Conservation (phyloP, 2,329 filamentous ascomycete species). For the Hysterium pulicare region DNA sequence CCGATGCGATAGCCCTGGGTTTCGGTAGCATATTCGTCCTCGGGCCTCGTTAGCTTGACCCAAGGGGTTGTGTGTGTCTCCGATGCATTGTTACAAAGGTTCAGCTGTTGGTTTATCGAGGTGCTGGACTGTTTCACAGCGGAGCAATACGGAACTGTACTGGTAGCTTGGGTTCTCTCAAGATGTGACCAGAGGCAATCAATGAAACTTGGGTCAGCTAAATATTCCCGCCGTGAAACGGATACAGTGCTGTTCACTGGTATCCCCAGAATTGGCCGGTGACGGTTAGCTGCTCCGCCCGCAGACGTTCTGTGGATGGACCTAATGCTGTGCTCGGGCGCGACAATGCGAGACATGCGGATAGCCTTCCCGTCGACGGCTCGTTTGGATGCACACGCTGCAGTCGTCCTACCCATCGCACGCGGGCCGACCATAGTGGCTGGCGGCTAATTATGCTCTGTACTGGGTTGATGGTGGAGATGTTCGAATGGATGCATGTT, state of each 20-base stretch:
- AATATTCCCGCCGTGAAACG: not conserved
- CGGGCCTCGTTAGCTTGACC: not conserved
- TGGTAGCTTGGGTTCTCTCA: not conserved
- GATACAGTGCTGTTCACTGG: not conserved
- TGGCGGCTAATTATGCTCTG: too few species aligned
- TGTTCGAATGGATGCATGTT: too few species aligned
- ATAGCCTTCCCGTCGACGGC: not conserved
- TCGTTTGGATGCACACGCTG: not conserved
- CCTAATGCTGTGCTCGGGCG: not conserved
- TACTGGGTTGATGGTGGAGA: not conserved
- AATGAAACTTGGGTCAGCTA: not conserved
- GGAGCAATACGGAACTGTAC: not conserved
- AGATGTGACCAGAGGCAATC: not conserved
- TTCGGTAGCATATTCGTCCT: not conserved
- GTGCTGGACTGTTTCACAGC: not conserved
- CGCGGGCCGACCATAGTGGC: not conserved
- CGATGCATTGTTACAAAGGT: not conserved
- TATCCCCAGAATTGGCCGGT: not conserved
- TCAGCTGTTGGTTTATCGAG: not conserved
- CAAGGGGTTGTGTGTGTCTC: not conserved
- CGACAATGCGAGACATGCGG: conserved; percentile 1
- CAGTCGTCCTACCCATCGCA: not conserved
- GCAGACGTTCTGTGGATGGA: not conserved
- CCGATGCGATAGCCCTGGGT: not conserved
- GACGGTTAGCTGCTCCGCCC: not conserved